Conservation (phyloP, 2,329 filamentous ascomycete genomes). For the Curvularia lunata region DNA sequence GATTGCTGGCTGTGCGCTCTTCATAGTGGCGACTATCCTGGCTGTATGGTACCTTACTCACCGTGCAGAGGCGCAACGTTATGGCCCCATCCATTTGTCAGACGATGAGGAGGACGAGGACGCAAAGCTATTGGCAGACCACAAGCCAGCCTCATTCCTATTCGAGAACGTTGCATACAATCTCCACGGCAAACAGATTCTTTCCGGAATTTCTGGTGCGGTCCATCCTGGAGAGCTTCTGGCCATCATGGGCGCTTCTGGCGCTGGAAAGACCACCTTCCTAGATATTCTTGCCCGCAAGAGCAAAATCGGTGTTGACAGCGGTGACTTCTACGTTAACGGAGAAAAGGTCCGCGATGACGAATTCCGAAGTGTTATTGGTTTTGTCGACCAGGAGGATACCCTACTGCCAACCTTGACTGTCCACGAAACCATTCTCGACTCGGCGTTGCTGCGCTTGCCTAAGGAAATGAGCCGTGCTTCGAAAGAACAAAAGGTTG, state of each 20-base stretch:
- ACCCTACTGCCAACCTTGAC: conserved; percentile 95
- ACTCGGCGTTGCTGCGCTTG: conserved; percentile 88
- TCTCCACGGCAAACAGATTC: conserved; percentile 85
- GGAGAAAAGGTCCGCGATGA: conserved; percentile 84
- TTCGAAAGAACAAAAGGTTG: conserved; percentile 88
- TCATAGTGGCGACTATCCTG: conserved; percentile 85
- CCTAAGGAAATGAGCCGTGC: conserved; percentile 86
- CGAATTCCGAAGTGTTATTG: conserved; percentile 90
- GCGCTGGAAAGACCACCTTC: conserved; percentile 96
- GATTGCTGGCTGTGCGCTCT: conserved; percentile 84
- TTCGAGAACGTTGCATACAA: conserved; percentile 88
- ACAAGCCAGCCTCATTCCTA: conserved; percentile 86
- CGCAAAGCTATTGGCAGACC: conserved; percentile 84
- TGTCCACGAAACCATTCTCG: conserved; percentile 96
- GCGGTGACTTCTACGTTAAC: conserved; percentile 89
- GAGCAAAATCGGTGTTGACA: conserved; percentile 84
- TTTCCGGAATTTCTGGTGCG: conserved; percentile 79
- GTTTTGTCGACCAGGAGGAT: conserved; percentile 98
- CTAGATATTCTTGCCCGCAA: conserved; percentile 94
- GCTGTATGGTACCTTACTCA: conserved; percentile 87
- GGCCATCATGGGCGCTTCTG: conserved; percentile 97
- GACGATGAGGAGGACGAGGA: conserved; percentile 88
- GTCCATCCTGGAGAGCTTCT: conserved; percentile 95
- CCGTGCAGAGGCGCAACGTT: conserved; percentile 66
- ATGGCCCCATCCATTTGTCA: conserved; percentile 74